A percentile compares a stretch with the other conserved stretches of the same genome.
Conservation (phyloP, 148 eudicot genomes). For the Diospyros kaki region DNA sequence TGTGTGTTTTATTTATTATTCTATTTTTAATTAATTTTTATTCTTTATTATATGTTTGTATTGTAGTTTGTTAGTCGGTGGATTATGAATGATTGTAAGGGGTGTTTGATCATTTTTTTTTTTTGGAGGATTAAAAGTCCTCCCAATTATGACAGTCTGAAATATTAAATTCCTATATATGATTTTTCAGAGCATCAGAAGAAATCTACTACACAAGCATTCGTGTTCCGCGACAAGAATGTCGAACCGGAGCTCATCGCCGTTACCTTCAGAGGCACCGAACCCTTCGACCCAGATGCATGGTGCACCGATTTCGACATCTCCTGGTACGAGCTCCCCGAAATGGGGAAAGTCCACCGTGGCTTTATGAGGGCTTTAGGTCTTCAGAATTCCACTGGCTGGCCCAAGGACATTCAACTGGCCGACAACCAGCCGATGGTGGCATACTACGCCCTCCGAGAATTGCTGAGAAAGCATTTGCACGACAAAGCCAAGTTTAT, state of each 20-base stretch:
- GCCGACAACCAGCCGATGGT: slow-evolving; percentile 5
- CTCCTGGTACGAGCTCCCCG: slow-evolving; percentile 50
- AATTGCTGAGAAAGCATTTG: slow-evolving; percentile 30
- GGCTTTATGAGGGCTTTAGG: slow-evolving; percentile 80
- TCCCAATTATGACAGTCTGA: no score
- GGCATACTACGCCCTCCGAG: slow-evolving; percentile 55
- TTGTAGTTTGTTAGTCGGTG: no score
- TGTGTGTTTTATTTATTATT: no score
- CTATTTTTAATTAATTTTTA: no score
- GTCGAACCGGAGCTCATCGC: slow-evolving; percentile 30
- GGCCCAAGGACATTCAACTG: slow-evolving; percentile 30
- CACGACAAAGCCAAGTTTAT: slow-evolving; percentile 33
- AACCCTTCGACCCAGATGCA: slow-evolving; percentile 50
- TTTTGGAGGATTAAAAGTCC: no score
- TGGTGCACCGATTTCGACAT: slow-evolving; percentile 68
- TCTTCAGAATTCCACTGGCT: slow-evolving; percentile 29
- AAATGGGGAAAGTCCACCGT: slow-evolving; percentile 52
- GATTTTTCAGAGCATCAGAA: slow-evolving; percentile 38
- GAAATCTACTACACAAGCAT: slow-evolving; percentile 49
- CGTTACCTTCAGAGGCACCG: slow-evolving; percentile 70
- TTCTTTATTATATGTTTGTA: no score
- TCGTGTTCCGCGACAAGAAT: slow-evolving; percentile 35
- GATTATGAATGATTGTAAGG: no score
- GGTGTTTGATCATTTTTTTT: no score
- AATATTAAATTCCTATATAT: no score